A percentile compares a stretch with the other conserved stretches of the same genome.
These are phyloP conservation scores for Buxus sempervirens DNA, from an alignment of 164 flowering plant genomes.

Conservation along the genomic window DNA sequence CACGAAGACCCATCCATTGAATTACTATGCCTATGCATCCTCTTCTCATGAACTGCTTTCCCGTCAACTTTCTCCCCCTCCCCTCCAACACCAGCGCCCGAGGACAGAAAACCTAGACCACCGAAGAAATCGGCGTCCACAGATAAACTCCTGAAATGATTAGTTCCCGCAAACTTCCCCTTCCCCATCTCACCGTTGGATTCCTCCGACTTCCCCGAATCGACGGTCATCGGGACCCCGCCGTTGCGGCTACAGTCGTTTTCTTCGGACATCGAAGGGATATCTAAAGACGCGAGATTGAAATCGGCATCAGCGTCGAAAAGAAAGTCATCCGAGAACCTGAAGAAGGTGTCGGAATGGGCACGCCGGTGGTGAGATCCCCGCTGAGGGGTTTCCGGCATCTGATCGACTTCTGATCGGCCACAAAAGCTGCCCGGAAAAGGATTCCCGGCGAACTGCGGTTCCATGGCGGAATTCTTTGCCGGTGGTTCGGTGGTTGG, in stretches of 20 bases:
- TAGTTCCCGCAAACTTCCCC: neutral
- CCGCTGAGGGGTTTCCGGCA: slow-evolving; percentile 48
- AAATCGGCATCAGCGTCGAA: slow-evolving; percentile 23
- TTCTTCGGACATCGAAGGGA: slow-evolving; percentile 13
- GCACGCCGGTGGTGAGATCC: slow-evolving; percentile 55
- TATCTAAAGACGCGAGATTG: slow-evolving; percentile 28
- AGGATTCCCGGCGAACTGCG: slow-evolving; percentile 13
- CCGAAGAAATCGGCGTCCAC: slow-evolving; percentile 84
- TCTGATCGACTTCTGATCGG: slow-evolving; percentile 33
- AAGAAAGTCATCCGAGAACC: slow-evolving; percentile 34
- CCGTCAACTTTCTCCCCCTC: slow-evolving; percentile 9
- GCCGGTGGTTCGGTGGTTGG: neutral
- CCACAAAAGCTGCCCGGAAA: slow-evolving; percentile 6
- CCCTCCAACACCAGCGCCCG: slow-evolving; percentile 25
- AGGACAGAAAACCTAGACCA: slow-evolving; percentile 35
- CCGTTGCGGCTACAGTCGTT: neutral
- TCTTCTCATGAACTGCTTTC: slow-evolving; percentile 44
- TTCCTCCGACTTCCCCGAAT: slow-evolving; percentile 18
- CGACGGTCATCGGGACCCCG: slow-evolving; percentile 21
- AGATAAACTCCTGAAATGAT: slow-evolving; percentile 52
- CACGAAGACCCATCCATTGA: slow-evolving; percentile 50
- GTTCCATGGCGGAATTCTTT: neutral
- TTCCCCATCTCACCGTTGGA: slow-evolving; percentile 17
- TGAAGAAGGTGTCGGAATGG: slow-evolving; percentile 57
- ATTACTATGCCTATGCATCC: slow-evolving; percentile 40